phyloP scores from a whole-genome alignment of 106 monocot species.

The Platanthera zijinensis region DNA sequence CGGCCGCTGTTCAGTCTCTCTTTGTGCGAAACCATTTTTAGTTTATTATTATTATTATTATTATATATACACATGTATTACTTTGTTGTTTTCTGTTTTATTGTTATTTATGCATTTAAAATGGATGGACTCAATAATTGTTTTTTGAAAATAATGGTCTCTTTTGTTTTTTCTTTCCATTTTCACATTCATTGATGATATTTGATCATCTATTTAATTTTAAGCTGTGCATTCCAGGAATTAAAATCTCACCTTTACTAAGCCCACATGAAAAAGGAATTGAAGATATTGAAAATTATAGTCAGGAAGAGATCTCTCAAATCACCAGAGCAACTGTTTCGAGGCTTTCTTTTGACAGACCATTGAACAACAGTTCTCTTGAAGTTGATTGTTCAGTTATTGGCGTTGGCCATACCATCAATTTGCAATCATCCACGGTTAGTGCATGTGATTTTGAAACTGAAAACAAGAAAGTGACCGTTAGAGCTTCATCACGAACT shows the following conservation, averaged over 20 bases:
- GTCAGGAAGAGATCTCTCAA: conserved; percentile 21
- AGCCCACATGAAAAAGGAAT: conserved; percentile 8
- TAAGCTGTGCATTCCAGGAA: conserved; percentile 13
- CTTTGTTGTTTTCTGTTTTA: too few relatives aligned
- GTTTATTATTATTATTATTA: too few relatives aligned
- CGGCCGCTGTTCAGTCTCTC: too few relatives aligned
- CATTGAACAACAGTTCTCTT: conserved; percentile 7
- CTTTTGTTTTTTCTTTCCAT: neutral
- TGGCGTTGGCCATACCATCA: conserved; percentile 10
- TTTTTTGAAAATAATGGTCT: too few relatives aligned
- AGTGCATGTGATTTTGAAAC: conserved; percentile 1
- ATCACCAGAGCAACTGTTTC: conserved; percentile 8
- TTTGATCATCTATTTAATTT: conserved; percentile 1
- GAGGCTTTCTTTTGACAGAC: conserved; percentile 5
- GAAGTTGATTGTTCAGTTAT: conserved; percentile 15
- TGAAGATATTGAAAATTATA: neutral
- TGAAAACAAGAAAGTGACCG: neutral
- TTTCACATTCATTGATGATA: neutral
- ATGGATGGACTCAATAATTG: too few relatives aligned
- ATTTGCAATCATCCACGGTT: neutral
- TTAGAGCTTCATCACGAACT: neutral
- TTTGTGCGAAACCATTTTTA: too few relatives aligned
- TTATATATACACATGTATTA: too few relatives aligned
- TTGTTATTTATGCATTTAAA: too few relatives aligned
- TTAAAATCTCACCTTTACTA: neutral